Evolutionary conservation across 2,329 filamentous ascomycete species (phyloP).

Genomic region (Dothideomycetes sp.): DNA sequence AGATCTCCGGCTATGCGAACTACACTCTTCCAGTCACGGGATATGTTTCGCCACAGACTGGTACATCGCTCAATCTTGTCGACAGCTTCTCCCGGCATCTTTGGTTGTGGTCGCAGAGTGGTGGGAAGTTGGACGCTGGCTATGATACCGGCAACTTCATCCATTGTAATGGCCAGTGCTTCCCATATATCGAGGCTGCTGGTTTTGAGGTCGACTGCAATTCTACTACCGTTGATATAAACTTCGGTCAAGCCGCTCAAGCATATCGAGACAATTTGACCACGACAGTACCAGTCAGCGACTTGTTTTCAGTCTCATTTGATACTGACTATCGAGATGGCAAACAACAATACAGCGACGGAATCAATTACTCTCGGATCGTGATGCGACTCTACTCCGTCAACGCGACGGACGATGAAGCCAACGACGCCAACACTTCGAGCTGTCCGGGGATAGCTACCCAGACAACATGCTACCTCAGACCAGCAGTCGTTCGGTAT

Average conservation of each 20-base stretch:
- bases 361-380: slow-evolving; percentile 8
- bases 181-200: slow-evolving; percentile 10
- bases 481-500: slow-evolving; percentile 15
- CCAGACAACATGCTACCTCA: slow-evolving; percentile 12
- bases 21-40: slow-evolving; percentile 11
- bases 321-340: too few relatives aligned
- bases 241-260: slow-evolving; percentile 9
- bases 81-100: slow-evolving; percentile 8
- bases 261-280: too few relatives aligned
- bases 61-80: background rate
- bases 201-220: slow-evolving; percentile 15
- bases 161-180: slow-evolving; percentile 12
- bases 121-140: slow-evolving; percentile 5
- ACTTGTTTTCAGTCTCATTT: too few relatives aligned
- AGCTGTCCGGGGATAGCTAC: slow-evolving; percentile 8
- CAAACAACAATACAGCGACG: too few relatives aligned
- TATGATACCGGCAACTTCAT: too few relatives aligned
- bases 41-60: background rate
- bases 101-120: slow-evolving; percentile 10
- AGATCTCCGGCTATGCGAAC: slow-evolving; percentile 10
- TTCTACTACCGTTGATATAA: slow-evolving; percentile 6
- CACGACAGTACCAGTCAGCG: too few relatives aligned
- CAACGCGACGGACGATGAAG: background rate
- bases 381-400: slow-evolving; percentile 11
- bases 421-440: background rate